Evolutionary conservation across 208 protist genomes (phyloP).

Genomic region (Wallacemonas sp.): DNA sequence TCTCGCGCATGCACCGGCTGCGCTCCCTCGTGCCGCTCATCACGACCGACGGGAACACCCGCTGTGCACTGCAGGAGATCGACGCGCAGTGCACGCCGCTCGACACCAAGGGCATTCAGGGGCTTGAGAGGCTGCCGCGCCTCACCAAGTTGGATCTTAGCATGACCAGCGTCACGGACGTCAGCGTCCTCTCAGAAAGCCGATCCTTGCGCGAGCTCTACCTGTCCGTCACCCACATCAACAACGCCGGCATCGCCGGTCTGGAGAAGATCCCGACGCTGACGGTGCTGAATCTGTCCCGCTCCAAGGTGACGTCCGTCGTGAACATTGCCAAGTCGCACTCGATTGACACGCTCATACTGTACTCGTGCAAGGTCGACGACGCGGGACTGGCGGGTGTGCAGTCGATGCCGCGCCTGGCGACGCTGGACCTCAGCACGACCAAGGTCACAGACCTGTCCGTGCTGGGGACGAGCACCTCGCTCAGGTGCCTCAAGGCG

Average conservation of each 20-base stretch:
- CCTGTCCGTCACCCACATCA: slow-evolving; percentile 38
- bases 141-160: slow-evolving; percentile 53
- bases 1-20: slow-evolving; percentile 51
- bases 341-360: slow-evolving; percentile 40
- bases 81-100: slow-evolving; percentile 63
- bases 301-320: slow-evolving; percentile 49
- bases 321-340: slow-evolving; percentile 24
- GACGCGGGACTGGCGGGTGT: slow-evolving; percentile 41
- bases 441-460: slow-evolving; percentile 63
- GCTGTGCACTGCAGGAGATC: slow-evolving; percentile 52
- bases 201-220: slow-evolving; percentile 42
- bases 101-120: slow-evolving; percentile 32
- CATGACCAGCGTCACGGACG: slow-evolving; percentile 56
- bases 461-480: slow-evolving; percentile 36
- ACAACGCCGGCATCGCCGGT: slow-evolving; percentile 39
- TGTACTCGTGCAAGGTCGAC: slow-evolving; percentile 41
- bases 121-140: slow-evolving; percentile 34
- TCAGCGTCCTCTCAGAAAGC: slow-evolving; percentile 36
- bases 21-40: slow-evolving; percentile 47
- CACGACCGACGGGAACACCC: slow-evolving; percentile 19
- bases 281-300: slow-evolving; percentile 32
- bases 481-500: slow-evolving; percentile 53
- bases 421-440: slow-evolving; percentile 47
- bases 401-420: slow-evolving; percentile 40
- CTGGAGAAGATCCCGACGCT: slow-evolving; percentile 47